Conservation (phyloP, 352 stramenopile species). For the Phytophthora rubi region DNA sequence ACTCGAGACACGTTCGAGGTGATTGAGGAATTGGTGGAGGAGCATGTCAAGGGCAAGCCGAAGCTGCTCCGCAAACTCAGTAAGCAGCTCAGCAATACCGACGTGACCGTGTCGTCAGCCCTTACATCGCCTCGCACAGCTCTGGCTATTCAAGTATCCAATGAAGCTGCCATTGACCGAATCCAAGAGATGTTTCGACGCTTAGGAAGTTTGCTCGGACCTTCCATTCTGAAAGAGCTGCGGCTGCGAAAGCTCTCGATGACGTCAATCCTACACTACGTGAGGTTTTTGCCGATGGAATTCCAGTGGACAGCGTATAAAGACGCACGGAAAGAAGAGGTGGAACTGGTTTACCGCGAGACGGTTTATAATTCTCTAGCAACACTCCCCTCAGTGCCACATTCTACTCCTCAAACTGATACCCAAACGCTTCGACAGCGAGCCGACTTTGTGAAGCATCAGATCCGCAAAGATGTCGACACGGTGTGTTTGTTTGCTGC, state of each 20-base stretch:
- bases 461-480: constrained; percentile 76
- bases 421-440: constrained; percentile 54
- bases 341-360: constrained; percentile 49
- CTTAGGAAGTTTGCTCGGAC: constrained; percentile 55
- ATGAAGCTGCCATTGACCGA: constrained; percentile 56
- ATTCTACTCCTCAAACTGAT: constrained; percentile 12
- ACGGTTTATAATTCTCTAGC: constrained; percentile 32
- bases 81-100: constrained; percentile 35
- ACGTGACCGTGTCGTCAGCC: background rate
- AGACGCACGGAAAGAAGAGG: constrained; percentile 62
- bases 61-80: constrained; percentile 68
- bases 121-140: background rate
- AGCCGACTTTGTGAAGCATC: constrained; percentile 76
- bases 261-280: constrained; percentile 62
- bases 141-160: constrained; percentile 20
- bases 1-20: constrained; percentile 78
- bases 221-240: constrained; percentile 60
- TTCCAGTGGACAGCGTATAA: constrained; percentile 74
- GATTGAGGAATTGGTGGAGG: constrained; percentile 63
- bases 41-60: constrained; percentile 44
- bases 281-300: constrained; percentile 67
- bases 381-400: background rate
- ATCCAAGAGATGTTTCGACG: constrained; percentile 80
- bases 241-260: constrained; percentile 61
- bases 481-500: constrained; percentile 71